phyloP scores from a whole-genome alignment of 2,329 filamentous ascomycete species.

The Aspergillus fructus region DNA sequence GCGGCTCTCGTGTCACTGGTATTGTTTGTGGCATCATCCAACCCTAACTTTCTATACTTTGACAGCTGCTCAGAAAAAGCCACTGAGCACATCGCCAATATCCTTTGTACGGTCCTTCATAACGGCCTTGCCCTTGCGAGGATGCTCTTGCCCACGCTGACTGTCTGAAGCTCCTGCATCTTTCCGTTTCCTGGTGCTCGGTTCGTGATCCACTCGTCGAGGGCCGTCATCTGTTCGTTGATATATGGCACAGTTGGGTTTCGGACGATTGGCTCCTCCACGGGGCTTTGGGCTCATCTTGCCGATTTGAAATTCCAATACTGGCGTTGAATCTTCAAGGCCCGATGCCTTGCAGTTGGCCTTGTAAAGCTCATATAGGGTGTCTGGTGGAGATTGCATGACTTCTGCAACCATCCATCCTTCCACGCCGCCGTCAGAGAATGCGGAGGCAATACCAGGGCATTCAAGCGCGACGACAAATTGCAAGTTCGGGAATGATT shows the following conservation, averaged over 20 bases:
- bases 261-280: not conserved
- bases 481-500: conserved; percentile 36
- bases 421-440: conserved; percentile 16
- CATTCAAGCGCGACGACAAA: conserved; percentile 36
- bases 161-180: not conserved
- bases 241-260: conserved; percentile 6
- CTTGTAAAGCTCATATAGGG: conserved; percentile 20
- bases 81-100: conserved; percentile 29
- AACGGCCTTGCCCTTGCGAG: conserved; percentile 14
- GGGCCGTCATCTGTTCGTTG: conserved; percentile 6
- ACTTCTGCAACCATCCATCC: conserved; percentile 28
- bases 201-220: conserved; percentile 2
- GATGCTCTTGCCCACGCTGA: not conserved
- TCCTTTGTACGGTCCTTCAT: conserved; percentile 29
- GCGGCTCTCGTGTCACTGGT: not conserved
- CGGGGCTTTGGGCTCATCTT: not conserved
- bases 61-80: conserved; percentile 24
- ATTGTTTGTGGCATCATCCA: conserved; percentile 1
- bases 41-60: not conserved
- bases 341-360: not conserved
- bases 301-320: conserved; percentile 28
- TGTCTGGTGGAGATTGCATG: conserved; percentile 3
- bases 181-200: conserved; percentile 11
- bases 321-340: conserved; percentile 9
- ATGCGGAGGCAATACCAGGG: conserved; percentile 24